Conservation (phyloP, 495 filamentous ascomycete species). For the Aspergillus funiculosus region DNA sequence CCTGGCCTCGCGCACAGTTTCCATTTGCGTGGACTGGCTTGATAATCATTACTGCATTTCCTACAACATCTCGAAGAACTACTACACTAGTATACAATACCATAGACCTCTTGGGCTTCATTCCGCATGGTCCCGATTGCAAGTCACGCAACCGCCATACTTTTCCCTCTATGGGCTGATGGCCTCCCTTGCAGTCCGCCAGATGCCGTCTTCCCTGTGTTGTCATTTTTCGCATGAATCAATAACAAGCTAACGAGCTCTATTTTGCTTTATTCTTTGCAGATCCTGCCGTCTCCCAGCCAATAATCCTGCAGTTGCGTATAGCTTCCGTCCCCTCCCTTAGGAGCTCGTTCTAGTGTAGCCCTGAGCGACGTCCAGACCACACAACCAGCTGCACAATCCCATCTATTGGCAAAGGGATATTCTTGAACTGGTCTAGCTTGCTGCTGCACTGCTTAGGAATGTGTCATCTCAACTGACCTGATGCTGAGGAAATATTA, state of each 20-base stretch:
- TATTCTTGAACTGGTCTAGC: background rate
- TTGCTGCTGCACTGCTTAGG: too few relatives aligned
- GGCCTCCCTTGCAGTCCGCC: background rate
- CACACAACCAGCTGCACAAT: background rate
- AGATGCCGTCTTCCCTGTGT: background rate
- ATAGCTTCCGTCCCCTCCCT: background rate
- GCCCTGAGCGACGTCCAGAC: too few relatives aligned
- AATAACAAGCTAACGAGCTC: too few relatives aligned
- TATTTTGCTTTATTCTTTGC: background rate
- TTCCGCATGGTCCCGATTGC: background rate
- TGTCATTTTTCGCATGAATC: too few relatives aligned
- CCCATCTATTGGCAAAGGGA: background rate
- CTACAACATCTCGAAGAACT: background rate
- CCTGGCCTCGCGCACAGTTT: too few relatives aligned
- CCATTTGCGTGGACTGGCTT: too few relatives aligned
- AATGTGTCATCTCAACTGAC: too few relatives aligned
- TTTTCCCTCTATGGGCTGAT: background rate
- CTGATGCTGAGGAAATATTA: constrained; percentile 29
- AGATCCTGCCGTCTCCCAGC: background rate
- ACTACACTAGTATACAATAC: background rate
- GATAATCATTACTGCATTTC: too few relatives aligned
- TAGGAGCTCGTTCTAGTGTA: too few relatives aligned
- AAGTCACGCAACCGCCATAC: background rate
- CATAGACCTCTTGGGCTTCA: background rate
- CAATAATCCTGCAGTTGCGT: constrained; percentile 3